Evolutionary conservation across 202 grass and related monocot species (phyloP).

Genomic region (Carex sylvatica): DNA sequence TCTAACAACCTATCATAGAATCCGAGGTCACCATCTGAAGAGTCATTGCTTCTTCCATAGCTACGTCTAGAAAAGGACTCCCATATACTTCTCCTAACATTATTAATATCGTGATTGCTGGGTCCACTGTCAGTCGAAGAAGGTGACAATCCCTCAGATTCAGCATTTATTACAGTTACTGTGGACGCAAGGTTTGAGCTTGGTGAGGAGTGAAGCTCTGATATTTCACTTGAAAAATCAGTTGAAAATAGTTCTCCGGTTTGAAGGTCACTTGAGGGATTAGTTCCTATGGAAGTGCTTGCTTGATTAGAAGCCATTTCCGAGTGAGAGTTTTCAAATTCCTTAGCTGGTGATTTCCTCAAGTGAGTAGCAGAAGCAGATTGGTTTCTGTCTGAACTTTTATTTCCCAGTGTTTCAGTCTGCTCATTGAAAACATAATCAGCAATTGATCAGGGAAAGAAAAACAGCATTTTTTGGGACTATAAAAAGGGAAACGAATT

Average conservation of each 20-base stretch:
- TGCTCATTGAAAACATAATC: background rate
- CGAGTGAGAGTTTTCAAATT: slow-evolving; percentile 32
- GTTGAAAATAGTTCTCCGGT: slow-evolving; percentile 8
- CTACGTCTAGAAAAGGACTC: slow-evolving; percentile 75
- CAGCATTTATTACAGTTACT: slow-evolving; percentile 67
- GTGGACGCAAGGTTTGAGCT: slow-evolving; percentile 34
- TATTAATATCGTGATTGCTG: background rate
- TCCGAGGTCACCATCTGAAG: slow-evolving; percentile 49
- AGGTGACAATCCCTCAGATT: slow-evolving; percentile 39
- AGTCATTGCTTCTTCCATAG: slow-evolving; percentile 61
- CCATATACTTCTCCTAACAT: slow-evolving; percentile 70
- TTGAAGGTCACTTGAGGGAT: background rate
- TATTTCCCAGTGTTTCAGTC: slow-evolving; percentile 19
- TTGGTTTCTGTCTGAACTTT: slow-evolving; percentile 34
- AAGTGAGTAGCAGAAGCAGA: background rate
- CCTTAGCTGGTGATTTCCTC: slow-evolving; percentile 42
- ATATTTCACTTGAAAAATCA: slow-evolving; percentile 49
- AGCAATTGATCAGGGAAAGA: background rate
- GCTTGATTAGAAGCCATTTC: slow-evolving; percentile 37
- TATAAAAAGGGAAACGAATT: background rate
- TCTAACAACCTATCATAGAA: slow-evolving; percentile 86
- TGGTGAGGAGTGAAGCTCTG: slow-evolving; percentile 39
- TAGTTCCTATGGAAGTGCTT: slow-evolving; percentile 36
- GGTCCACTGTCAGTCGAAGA: slow-evolving; percentile 48
- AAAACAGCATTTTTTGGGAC: background rate